A percentile compares a stretch with the other conserved stretches of the same genome.
Conservation (phyloP, 2,329 filamentous ascomycete species). For the Aspergillus clavatus region DNA sequence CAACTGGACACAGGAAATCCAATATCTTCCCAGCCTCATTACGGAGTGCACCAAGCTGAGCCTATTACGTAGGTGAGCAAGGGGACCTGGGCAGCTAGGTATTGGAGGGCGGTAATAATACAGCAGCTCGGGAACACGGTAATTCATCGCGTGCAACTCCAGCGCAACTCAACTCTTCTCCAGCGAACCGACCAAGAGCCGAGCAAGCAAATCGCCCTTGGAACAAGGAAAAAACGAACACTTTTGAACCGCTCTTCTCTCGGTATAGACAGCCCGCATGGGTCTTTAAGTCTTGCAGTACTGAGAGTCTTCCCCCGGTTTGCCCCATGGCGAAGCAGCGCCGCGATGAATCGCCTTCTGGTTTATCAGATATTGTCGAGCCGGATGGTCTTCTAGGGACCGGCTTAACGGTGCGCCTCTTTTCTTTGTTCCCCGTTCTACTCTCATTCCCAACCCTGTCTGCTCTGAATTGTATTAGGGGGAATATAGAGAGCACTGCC, state of each 20-base stretch:
- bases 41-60: too few species aligned
- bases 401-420: constrained; percentile 42
- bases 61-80: background rate
- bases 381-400: constrained; percentile 45
- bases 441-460: constrained; percentile 3
- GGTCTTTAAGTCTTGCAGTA: constrained; percentile 19
- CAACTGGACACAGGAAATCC: too few species aligned
- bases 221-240: background rate
- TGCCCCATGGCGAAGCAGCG: constrained; percentile 42
- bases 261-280: constrained; percentile 20
- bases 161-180: constrained; percentile 8
- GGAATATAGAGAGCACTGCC: background rate
- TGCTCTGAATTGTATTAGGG: background rate
- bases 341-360: constrained; percentile 44
- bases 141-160: constrained; percentile 28
- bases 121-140: constrained; percentile 24
- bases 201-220: constrained; percentile 2
- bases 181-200: constrained; percentile 6
- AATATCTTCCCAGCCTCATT: too few species aligned
- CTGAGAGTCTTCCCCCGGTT: constrained; percentile 16
- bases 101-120: constrained; percentile 20
- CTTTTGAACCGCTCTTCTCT: constrained; percentile 13
- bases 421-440: constrained; percentile 8
- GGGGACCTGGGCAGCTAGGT: background rate
- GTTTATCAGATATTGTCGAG: constrained; percentile 39